phyloP scores from a whole-genome alignment of 768 basidiomycete species.

The Mrakia frigida region DNA sequence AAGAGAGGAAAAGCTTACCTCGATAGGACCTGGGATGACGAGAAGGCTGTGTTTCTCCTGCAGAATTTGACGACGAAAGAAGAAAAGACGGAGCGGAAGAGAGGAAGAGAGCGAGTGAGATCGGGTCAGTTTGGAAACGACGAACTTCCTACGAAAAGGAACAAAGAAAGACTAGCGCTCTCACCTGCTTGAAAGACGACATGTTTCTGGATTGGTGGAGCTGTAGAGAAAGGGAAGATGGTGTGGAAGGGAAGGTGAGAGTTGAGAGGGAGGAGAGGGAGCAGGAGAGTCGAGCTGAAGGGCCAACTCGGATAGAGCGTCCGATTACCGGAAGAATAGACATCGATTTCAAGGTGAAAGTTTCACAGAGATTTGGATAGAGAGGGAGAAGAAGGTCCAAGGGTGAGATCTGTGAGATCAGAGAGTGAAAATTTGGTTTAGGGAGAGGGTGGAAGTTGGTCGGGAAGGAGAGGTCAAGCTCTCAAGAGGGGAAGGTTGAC shows the following conservation, averaged over 20 bases:
- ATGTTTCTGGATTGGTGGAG: slow-evolving; percentile 1
- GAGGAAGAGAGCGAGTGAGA: not conserved
- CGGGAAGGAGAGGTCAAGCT: not conserved
- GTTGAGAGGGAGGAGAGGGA: slow-evolving; percentile 3
- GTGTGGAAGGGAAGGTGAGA: not conserved
- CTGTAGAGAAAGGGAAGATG: no score
- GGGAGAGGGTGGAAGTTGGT: not conserved
- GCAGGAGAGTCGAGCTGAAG: not conserved
- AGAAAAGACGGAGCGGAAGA: not conserved
- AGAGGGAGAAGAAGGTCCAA: not conserved
- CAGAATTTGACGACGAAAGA: not conserved
- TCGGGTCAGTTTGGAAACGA: not conserved
- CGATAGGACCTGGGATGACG: slow-evolving; percentile 38
- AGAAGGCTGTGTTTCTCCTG: slow-evolving; percentile 36
- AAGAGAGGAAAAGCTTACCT: not conserved
- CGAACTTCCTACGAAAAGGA: not conserved
- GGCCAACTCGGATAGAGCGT: not conserved
- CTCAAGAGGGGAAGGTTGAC: not conserved
- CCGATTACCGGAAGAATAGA: not conserved
- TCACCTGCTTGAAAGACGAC: slow-evolving; percentile 28
- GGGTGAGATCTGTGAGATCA: not conserved
- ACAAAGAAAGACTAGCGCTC: not conserved
- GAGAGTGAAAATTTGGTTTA: not conserved
- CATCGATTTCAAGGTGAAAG: not conserved
- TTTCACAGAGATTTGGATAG: not conserved